These are phyloP conservation scores for Brassica juncea DNA, from an alignment of 345 rosid species.

Conservation along the genomic window DNA sequence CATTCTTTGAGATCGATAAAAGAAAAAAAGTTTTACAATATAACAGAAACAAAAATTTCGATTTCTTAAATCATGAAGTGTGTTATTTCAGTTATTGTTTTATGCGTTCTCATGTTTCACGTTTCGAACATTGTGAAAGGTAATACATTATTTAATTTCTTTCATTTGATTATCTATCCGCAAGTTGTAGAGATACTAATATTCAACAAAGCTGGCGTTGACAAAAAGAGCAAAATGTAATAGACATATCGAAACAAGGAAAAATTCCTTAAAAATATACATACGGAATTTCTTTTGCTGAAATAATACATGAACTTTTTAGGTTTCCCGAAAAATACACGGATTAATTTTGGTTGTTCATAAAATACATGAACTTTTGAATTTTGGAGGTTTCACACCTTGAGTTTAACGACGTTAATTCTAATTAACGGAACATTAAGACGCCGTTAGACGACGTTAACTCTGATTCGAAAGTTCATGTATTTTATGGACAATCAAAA, in stretches of 20 bases:
- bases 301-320: no score
- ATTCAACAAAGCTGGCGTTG: background rate
- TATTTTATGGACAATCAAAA: no score
- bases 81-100: background rate
- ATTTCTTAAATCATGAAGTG: background rate
- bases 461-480: no score
- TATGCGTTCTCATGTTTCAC: background rate
- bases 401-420: no score
- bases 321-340: no score
- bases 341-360: no score
- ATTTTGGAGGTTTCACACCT: no score
- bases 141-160: background rate
- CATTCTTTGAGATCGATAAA: background rate
- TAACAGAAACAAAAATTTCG: background rate
- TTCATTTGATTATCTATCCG: background rate
- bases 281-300: no score
- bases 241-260: background rate
- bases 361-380: no score
- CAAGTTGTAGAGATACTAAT: background rate
- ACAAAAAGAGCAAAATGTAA: background rate
- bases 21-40: background rate
- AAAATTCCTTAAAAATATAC: no score
- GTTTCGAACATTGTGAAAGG: background rate
- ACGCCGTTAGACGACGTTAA: no score
- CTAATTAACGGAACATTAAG: no score